phyloP scores from a whole-genome alignment of 2,329 filamentous ascomycete species.

The Cladophialophora carrionii region DNA sequence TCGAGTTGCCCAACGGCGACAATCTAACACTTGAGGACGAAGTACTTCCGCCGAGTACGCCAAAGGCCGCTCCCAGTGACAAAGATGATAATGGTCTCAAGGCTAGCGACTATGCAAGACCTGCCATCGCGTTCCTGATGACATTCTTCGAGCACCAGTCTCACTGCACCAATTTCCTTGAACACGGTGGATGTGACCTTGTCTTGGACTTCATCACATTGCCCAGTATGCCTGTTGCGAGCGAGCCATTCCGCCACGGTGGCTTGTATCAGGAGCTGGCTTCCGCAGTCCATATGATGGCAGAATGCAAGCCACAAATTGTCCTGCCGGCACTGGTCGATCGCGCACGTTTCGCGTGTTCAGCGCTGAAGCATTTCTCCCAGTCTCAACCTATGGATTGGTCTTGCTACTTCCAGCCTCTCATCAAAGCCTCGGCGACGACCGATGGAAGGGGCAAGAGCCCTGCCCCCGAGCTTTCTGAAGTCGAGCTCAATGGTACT shows the following conservation, averaged over 20 bases:
- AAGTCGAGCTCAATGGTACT: conserved; percentile 65
- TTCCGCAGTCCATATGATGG: conserved; percentile 73
- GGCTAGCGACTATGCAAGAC: conserved; percentile 72
- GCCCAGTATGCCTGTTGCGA: conserved; percentile 67
- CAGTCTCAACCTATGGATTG: conserved; percentile 54
- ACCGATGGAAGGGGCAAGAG: conserved; percentile 29
- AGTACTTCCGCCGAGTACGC: conserved; percentile 24
- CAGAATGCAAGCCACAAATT: conserved; percentile 78
- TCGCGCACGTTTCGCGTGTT: conserved; percentile 70
- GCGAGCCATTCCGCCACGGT: conserved; percentile 53
- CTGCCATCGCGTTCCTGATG: conserved; percentile 74
- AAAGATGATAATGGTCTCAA: conserved; percentile 56
- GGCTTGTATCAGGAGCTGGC: conserved; percentile 66
- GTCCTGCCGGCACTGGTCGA: conserved; percentile 79
- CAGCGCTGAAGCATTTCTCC: conserved; percentile 68
- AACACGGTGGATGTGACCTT: conserved; percentile 72
- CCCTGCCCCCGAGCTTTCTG: conserved; percentile 41
- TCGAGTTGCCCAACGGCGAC: conserved; percentile 45
- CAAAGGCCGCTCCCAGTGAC: conserved; percentile 42
- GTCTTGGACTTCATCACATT: conserved; percentile 82
- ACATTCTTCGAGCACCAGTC: conserved; percentile 75
- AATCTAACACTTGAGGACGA: conserved; percentile 39
- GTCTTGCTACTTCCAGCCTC: conserved; percentile 66
- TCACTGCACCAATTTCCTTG: conserved; percentile 74
- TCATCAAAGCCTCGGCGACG: conserved; percentile 51